Conservation (phyloP, 2,329 filamentous ascomycete genomes). For the Aspergillus caelatus region DNA sequence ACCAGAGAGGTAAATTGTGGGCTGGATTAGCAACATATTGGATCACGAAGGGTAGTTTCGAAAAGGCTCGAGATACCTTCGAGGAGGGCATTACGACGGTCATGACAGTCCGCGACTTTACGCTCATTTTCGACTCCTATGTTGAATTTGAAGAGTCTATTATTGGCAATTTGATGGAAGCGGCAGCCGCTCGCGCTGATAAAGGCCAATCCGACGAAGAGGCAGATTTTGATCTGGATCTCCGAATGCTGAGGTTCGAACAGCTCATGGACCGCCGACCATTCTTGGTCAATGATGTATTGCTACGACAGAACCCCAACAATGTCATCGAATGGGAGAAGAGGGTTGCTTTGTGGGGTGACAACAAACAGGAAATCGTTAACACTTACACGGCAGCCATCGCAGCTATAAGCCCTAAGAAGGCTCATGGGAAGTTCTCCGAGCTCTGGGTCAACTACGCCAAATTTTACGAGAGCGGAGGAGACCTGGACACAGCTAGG, state of each 20-base stretch:
- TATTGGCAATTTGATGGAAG: conserved; percentile 87
- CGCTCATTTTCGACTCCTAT: conserved; percentile 93
- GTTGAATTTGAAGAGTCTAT: conserved; percentile 96
- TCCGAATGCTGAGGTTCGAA: conserved; percentile 97
- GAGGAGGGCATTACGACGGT: conserved; percentile 97
- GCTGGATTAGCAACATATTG: conserved; percentile 93
- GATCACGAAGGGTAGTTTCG: conserved; percentile 90
- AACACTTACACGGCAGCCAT: conserved; percentile 96
- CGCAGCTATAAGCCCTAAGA: conserved; percentile 88
- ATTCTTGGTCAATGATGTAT: conserved; percentile 93
- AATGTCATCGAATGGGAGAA: conserved; percentile 98
- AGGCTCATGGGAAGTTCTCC: conserved; percentile 89
- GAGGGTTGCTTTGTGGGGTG: conserved; percentile 89
- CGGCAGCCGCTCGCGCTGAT: conserved; percentile 76
- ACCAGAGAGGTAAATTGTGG: conserved; percentile 95
- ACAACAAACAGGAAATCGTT: conserved; percentile 88
- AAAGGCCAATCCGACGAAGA: conserved; percentile 77
- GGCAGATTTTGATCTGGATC: conserved; percentile 91
- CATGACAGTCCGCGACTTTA: conserved; percentile 98
- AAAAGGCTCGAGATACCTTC: conserved; percentile 88
- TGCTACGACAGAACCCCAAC: conserved; percentile 93
- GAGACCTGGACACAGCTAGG: conserved; percentile 80
- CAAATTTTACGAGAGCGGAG: conserved; percentile 90
- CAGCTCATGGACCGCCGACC: conserved; percentile 96
- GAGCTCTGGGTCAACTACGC: conserved; percentile 96